Evolutionary conservation across 805 yeast species (phyloP).

Genomic region (Schwanniomyces vanrijiae): DNA sequence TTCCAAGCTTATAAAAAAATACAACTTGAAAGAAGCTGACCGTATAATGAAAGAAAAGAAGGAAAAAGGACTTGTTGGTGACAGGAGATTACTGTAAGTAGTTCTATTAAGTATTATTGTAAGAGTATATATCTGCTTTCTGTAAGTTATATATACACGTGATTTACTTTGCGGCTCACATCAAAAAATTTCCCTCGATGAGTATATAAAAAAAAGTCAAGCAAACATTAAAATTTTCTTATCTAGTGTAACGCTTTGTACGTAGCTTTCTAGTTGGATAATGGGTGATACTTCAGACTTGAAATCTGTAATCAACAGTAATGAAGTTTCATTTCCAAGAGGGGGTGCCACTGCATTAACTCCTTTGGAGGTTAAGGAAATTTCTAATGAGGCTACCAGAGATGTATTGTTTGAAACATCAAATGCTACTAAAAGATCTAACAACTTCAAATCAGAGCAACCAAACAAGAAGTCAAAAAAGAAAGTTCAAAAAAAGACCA

Average conservation of each 20-base stretch:
- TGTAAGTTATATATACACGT: background rate
- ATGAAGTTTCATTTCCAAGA: slow-evolving; percentile 81
- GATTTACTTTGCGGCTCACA: background rate
- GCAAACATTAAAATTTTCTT: background rate
- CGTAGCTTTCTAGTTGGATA: background rate
- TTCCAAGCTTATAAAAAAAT: slow-evolving; percentile 55
- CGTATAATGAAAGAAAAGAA: slow-evolving; percentile 27
- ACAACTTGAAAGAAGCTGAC: slow-evolving; percentile 44
- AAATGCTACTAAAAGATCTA: slow-evolving; percentile 28
- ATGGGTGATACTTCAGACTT: slow-evolving; percentile 10
- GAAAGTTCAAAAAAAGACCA: slow-evolving; percentile 15
- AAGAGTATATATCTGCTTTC: background rate
- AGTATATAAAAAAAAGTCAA: slow-evolving; percentile 1
- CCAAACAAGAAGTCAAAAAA: slow-evolving; percentile 24
- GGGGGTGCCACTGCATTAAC: slow-evolving; percentile 89
- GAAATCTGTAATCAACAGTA: slow-evolving; percentile 34
- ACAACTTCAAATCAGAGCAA: slow-evolving; percentile 24
- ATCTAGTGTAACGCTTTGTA: background rate
- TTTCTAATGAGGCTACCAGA: slow-evolving; percentile 85
- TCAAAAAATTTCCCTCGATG: slow-evolving; percentile 3
- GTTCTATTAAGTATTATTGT: background rate
- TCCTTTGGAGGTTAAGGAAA: slow-evolving; percentile 88
- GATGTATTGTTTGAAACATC: slow-evolving; percentile 78
- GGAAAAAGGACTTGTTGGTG: slow-evolving; percentile 14
- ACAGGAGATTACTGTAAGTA: slow-evolving; percentile 16